A percentile compares a stretch with the other conserved stretches of the same genome.
Evolutionary conservation across 2,329 filamentous ascomycete species (phyloP).

Genomic region (Pyricularia sp.): DNA sequence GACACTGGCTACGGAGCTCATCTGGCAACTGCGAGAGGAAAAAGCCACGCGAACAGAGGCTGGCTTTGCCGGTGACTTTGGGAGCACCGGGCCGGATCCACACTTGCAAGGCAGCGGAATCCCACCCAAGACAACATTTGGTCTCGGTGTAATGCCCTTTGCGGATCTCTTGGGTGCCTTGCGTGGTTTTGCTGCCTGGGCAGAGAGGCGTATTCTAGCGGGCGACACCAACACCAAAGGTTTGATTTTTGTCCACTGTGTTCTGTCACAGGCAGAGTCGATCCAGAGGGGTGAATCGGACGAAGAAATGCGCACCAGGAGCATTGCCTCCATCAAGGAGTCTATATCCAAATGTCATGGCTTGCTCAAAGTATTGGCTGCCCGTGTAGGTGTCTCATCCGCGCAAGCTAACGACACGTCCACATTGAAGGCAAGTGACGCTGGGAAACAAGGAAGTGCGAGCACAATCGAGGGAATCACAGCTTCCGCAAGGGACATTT

Average conservation of each 20-base stretch:
- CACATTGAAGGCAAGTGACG: not conserved
- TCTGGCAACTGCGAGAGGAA: conserved; percentile 30
- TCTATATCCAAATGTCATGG: not conserved
- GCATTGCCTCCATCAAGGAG: not conserved
- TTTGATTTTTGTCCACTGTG: conserved; percentile 7
- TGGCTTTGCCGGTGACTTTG: conserved; percentile 3
- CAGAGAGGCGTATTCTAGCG: conserved; percentile 6
- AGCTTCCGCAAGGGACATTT: not conserved
- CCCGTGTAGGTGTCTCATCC: not conserved
- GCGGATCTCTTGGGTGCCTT: not conserved
- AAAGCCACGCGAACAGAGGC: conserved; percentile 12
- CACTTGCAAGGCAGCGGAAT: not conserved
- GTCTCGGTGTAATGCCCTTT: conserved; percentile 15
- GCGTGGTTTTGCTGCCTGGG: too few species aligned
- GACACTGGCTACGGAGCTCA: conserved; percentile 31
- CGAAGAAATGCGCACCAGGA: not conserved
- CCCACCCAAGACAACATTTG: conserved; percentile 8
- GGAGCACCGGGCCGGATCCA: not conserved
- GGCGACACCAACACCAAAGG: conserved; percentile 13
- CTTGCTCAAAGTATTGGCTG: conserved; percentile 2
- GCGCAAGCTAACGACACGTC: not conserved
- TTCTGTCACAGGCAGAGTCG: conserved; percentile 9
- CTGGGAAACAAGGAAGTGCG: not conserved
- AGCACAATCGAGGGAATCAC: not conserved
- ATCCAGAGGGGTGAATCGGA: conserved; percentile 5